Conservation (phyloP, 495 filamentous ascomycete genomes). For the Evernia prunastri region DNA sequence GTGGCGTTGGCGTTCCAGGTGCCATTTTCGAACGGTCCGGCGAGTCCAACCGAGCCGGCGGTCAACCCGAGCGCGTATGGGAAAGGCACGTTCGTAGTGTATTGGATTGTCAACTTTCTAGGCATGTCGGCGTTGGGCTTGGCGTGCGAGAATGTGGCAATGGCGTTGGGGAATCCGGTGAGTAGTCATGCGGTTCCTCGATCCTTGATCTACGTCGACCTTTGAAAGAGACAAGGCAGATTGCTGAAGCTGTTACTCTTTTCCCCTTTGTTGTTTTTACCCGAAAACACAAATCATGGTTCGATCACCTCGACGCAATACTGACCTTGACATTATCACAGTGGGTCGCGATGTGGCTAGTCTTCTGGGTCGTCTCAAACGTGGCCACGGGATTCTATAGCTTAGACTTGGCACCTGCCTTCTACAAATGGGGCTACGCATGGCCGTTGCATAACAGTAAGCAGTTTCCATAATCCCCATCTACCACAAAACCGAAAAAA, state of each 20-base stretch:
- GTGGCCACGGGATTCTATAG: slow-evolving; percentile 59
- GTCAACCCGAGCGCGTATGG: slow-evolving; percentile 53
- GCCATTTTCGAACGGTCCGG: slow-evolving; percentile 46
- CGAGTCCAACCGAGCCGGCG: slow-evolving; percentile 38
- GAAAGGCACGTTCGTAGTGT: slow-evolving; percentile 56
- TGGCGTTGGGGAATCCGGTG: slow-evolving; percentile 54
- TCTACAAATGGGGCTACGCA: slow-evolving; percentile 63
- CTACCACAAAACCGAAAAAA: neutral
- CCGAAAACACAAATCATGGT: neutral
- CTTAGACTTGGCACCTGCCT: slow-evolving; percentile 50
- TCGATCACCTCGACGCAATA: neutral
- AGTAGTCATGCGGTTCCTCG: neutral
- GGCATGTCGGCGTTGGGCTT: slow-evolving; percentile 64
- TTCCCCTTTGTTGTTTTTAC: too few relatives aligned
- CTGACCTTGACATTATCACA: neutral
- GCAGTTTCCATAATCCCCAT: neutral
- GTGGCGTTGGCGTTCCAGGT: slow-evolving; percentile 60
- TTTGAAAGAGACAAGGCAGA: neutral
- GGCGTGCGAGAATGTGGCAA: slow-evolving; percentile 66
- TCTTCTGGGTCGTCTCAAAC: slow-evolving; percentile 72
- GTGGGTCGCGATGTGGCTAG: slow-evolving; percentile 62
- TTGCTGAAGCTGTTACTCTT: neutral
- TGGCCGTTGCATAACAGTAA: slow-evolving; percentile 57
- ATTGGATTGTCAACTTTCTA: slow-evolving; percentile 69
- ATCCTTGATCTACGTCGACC: neutral